Conservation (phyloP, 1,284 basidiomycete species). For the Hypsizygus ulmarius region DNA sequence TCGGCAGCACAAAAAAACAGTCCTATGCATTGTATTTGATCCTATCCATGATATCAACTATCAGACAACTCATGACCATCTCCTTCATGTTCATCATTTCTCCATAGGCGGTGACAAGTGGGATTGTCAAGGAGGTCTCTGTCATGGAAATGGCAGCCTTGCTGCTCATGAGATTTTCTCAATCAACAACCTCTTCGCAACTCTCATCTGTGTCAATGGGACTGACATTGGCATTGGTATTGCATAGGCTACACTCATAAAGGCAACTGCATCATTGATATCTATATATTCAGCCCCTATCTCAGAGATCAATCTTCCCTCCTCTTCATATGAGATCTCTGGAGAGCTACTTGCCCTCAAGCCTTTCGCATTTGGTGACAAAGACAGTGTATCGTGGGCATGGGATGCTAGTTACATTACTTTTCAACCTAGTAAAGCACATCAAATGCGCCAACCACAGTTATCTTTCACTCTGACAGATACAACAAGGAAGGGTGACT, state of each 20-base stretch:
- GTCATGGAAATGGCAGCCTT: neutral
- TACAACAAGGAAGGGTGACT: neutral
- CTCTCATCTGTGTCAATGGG: slow-evolving; percentile 1
- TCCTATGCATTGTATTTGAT: neutral
- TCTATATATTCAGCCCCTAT: neutral
- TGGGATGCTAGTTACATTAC: slow-evolving; percentile 1
- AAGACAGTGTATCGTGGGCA: neutral
- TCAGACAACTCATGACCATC: slow-evolving; percentile 1
- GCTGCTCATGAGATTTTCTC: neutral
- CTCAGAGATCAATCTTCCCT: slow-evolving; percentile 2
- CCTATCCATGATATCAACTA: slow-evolving; percentile 1
- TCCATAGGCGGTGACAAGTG: slow-evolving; percentile 1
- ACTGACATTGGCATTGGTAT: neutral
- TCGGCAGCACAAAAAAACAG: slow-evolving; percentile 2
- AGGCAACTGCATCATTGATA: neutral
- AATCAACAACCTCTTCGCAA: neutral
- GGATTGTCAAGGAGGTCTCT: neutral
- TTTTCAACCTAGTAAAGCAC: neutral
- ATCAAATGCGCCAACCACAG: neutral
- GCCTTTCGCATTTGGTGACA: neutral
- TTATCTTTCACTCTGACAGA: too few relatives aligned
- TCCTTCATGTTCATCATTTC: slow-evolving; percentile 1
- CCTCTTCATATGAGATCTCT: neutral
- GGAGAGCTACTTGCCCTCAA: neutral
- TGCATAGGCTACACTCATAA: neutral